Evolutionary conservation across 805 yeast genomes (phyloP), one percentile per base, ranked within the genome.

Genomic region (Candida patagonica): DNA sequence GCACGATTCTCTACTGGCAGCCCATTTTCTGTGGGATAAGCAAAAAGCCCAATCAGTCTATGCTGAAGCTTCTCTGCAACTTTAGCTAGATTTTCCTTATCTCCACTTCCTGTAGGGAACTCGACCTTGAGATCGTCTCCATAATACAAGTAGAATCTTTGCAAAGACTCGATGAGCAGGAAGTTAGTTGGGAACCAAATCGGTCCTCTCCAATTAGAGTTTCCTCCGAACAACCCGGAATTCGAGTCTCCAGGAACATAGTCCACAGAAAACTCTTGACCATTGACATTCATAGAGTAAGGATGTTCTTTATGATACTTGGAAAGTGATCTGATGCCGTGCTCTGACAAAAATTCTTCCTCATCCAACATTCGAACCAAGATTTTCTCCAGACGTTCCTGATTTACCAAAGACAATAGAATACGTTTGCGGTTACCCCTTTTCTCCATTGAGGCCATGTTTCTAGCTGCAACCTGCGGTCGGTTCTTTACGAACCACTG

Each of bases 121-220:
- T 85, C 92, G 37, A 88, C 81, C 60, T 81, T 82, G 55, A 87
- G 73, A 38, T 72, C 79, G 21, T 88, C 77, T 9, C 96, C 96
- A 58, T 86, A 87, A 66, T 86, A 87, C 54, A 87, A 66, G 59
- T 79, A 85, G 60, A 85, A 85, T 52, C 95, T 70, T 61, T 87
- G 92, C 51, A 87, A 66, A 0, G 95, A 76, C 64, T 87, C 96
- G 42, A 87, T 84, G 29, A 87, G 65, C 45, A 87, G 65, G 60
- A 87, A 87, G 54, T 81, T 87, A 9, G 84, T 84, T 16, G 96
- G 95, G 69, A 87, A 86, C 96, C 96, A 87, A 50, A 87, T 86
- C 12, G 96, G 96, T 2, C 96, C 96, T 60, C 96, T 73, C 96
- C 96, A 87, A 62, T 87, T 87, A 17, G 95, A 86, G 59, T 87